Base-by-base conservation (phyloP, 805 yeast species). In the Nakazawaea ernobii region DNA sequence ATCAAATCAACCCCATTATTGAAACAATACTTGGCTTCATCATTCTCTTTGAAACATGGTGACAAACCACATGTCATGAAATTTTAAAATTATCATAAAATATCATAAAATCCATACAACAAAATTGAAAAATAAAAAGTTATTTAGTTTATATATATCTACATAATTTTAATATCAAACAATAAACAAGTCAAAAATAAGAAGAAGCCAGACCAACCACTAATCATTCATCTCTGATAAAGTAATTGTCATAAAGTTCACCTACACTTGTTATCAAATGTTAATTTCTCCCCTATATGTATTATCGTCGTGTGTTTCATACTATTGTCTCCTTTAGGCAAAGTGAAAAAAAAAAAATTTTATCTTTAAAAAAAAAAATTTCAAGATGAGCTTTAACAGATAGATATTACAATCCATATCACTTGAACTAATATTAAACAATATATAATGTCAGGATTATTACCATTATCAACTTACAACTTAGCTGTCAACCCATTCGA, bases 31-130 rank as follows among this genome's bases (percentile, higher is more conserved):
- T 83, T 92, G 71, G 85, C 96, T 62, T 72, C 97, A 64, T 78
- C 95, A 60, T 92, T 92, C 91, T 86, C 97, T 63, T 84, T 94
- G 77, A 91, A 89, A 86, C 82, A 80, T 77, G 98, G 98, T 75
- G 99, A 92, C 82, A 89, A 79, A 75, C 99, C 98, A 68, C 98
- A 92, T 77, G 83, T 86, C 72, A 87, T 94, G 85, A 89, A 87
- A 81, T 92, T 94, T 77, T 92, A 90, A 85, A 63, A 30, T 27
- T 8, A 14, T 26, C 24, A 15, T 30, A 9, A 30, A 30, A 10
- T 30, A 30, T 13, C 32, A 30, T 10, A 30, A 30, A 9, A 9
- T 13, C n/a, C 10, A 9, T 30, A 30, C 32, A 30, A 10, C 32
- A 30, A 30, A 9, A 10, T 10, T 30, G n/a, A 30, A 29, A 29